Evolutionary conservation across 345 rosid genomes (phyloP).

Genomic region (Zanthoxylum bungeanum): DNA sequence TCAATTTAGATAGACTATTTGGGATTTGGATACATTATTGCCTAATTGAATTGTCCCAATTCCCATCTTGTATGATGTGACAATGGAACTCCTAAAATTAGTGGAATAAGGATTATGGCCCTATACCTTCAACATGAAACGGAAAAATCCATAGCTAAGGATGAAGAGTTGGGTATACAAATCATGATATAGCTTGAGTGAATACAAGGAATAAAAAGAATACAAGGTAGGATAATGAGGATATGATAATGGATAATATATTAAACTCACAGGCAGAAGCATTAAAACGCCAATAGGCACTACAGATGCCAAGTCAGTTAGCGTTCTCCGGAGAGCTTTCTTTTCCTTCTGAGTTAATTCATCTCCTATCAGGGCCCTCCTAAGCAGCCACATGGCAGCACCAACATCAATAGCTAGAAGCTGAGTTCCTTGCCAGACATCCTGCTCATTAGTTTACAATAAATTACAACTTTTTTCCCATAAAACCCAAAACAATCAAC

Average conservation of each 20-base stretch:
- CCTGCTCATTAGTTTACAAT: slow-evolving; percentile 45
- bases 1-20: neutral
- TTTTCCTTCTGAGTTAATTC: slow-evolving; percentile 86
- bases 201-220: neutral
- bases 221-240: neutral
- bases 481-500: neutral
- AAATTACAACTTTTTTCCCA: neutral
- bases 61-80: neutral
- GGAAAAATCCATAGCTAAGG: neutral
- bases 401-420: slow-evolving; percentile 89
- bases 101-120: neutral
- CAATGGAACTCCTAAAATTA: neutral
- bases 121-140: neutral
- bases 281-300: slow-evolving; percentile 88
- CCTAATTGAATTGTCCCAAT: neutral
- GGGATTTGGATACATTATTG: neutral
- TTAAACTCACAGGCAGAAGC: slow-evolving; percentile 92
- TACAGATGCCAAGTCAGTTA: slow-evolving; percentile 89
- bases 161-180: neutral
- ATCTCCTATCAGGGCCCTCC: slow-evolving; percentile 74
- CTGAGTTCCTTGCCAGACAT: slow-evolving; percentile 96
- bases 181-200: neutral
- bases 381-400: slow-evolving; percentile 76
- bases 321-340: slow-evolving; percentile 73
- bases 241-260: neutral